A percentile compares a stretch with the other conserved stretches of the same genome.
Conservation (phyloP, 2,329 filamentous ascomycete genomes). For the Stenocarpella maydis region DNA sequence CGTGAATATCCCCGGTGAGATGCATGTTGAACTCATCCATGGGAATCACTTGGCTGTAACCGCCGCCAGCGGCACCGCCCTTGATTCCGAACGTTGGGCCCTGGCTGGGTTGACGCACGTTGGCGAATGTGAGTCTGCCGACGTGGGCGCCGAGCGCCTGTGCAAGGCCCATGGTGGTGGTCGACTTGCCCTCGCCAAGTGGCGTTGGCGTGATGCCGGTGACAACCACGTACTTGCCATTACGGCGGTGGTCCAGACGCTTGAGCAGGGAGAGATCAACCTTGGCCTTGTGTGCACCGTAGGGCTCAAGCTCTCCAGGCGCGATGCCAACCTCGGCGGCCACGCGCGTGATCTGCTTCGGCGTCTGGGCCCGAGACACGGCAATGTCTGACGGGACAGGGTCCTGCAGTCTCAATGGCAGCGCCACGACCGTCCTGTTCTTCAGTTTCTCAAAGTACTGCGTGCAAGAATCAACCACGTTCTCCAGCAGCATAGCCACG, state of each 20-base stretch:
- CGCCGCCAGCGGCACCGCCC: constrained; percentile 94
- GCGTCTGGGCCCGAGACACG: constrained; percentile 85
- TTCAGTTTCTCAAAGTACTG: constrained; percentile 85
- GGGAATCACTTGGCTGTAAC: constrained; percentile 98
- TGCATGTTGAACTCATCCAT: constrained; percentile 99
- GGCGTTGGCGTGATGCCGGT: constrained; percentile 97
- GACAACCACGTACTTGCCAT: constrained; percentile 92
- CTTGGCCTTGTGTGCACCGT: constrained; percentile 96
- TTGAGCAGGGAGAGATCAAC: constrained; percentile 84
- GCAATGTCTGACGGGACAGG: constrained; percentile 97
- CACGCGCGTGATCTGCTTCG: constrained; percentile 88
- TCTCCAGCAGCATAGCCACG: constrained; percentile 96
- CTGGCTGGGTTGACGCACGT: constrained; percentile 95
- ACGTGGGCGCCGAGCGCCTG: constrained; percentile 92
- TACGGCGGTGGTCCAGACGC: constrained; percentile 83
- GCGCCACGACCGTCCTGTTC: constrained; percentile 77
- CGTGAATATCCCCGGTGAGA: constrained; percentile 96
- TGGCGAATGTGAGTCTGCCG: constrained; percentile 89
- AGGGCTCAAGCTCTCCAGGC: constrained; percentile 89
- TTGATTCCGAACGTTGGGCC: constrained; percentile 99
- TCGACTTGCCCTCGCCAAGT: constrained; percentile 96
- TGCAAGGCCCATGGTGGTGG: constrained; percentile 93
- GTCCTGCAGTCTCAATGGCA: constrained; percentile 80
- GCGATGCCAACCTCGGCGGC: constrained; percentile 89
- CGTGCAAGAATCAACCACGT: constrained; percentile 87